These are phyloP conservation scores for Xylaria longipes DNA, from an alignment of 495 filamentous ascomycete genomes.

Conservation along the genomic window DNA sequence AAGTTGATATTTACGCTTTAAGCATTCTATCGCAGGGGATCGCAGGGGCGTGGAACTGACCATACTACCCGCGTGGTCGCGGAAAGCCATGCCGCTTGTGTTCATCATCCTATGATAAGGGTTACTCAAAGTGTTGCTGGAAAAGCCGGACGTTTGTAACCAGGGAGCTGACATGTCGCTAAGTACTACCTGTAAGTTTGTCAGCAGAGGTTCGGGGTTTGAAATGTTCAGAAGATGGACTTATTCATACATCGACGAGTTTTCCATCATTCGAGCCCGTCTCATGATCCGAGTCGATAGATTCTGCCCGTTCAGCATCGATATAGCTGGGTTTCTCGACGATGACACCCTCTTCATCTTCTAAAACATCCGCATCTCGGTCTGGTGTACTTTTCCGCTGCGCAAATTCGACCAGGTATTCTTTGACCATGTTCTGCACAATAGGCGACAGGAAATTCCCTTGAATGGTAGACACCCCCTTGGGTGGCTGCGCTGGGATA, in stretches of 20 bases:
- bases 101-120: constrained; percentile 99
- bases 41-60: constrained; percentile 57
- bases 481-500: constrained; percentile 87
- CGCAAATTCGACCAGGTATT: constrained; percentile 70
- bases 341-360: constrained; percentile 32
- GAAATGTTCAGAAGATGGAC: neutral
- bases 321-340: constrained; percentile 57
- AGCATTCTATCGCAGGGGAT: neutral
- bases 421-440: constrained; percentile 76
- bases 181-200: constrained; percentile 67
- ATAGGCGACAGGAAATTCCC: constrained; percentile 80
- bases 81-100: constrained; percentile 83
- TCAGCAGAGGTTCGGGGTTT: constrained; percentile 20
- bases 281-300: constrained; percentile 40
- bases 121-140: constrained; percentile 86
- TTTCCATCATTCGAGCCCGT: constrained; percentile 45
- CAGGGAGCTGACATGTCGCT: constrained; percentile 99
- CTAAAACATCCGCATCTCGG: constrained; percentile 26
- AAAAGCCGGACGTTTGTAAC: constrained; percentile 76
- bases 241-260: constrained; percentile 72
- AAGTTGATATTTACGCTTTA: neutral
- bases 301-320: constrained; percentile 55
- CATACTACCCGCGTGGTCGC: constrained; percentile 95
- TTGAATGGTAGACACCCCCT: constrained; percentile 89
- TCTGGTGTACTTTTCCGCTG: constrained; percentile 42